phyloP scores from a whole-genome alignment of 768 basidiomycete genomes.

The Amanita polypyramis region DNA sequence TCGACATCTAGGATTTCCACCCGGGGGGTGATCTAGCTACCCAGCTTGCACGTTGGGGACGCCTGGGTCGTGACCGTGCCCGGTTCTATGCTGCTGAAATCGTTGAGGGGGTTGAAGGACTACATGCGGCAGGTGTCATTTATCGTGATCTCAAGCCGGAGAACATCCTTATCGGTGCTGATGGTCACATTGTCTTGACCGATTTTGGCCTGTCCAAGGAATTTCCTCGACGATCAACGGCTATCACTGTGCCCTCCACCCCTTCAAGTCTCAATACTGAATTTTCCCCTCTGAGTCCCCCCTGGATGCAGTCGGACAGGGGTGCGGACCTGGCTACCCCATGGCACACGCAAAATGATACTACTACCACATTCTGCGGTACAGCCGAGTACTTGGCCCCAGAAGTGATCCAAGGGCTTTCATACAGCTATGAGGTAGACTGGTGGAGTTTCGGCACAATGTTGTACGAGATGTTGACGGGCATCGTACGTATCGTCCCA shows the following conservation, averaged over 20 bases:
- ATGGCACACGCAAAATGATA: conserved; percentile 55
- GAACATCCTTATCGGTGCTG: conserved; percentile 87
- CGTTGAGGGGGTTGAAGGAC: conserved; percentile 89
- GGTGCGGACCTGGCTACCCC: conserved; percentile 40
- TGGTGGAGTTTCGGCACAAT: conserved; percentile 99
- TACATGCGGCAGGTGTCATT: conserved; percentile 91
- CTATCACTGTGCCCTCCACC: conserved; percentile 46
- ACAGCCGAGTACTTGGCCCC: conserved; percentile 97
- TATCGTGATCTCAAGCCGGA: conserved; percentile 97
- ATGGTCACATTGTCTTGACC: conserved; percentile 94
- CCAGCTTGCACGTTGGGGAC: conserved; percentile 92
- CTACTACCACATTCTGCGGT: conserved; percentile 85
- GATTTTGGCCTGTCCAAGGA: conserved; percentile 96
- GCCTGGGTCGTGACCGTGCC: conserved; percentile 86
- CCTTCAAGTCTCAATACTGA: conserved; percentile 40
- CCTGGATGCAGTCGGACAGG: conserved; percentile 68
- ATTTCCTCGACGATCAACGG: conserved; percentile 49
- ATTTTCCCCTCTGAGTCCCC: conserved; percentile 49
- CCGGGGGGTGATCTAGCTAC: conserved; percentile 96
- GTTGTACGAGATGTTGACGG: conserved; percentile 95
- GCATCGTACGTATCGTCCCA: conserved; percentile 44
- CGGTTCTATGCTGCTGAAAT: conserved; percentile 98
- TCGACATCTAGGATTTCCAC: conserved; percentile 68
- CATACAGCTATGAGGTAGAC: conserved; percentile 91
- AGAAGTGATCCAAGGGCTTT: conserved; percentile 86